Conservation (phyloP, 2,329 filamentous ascomycete genomes). For the Aspergillus fumigatus region DNA sequence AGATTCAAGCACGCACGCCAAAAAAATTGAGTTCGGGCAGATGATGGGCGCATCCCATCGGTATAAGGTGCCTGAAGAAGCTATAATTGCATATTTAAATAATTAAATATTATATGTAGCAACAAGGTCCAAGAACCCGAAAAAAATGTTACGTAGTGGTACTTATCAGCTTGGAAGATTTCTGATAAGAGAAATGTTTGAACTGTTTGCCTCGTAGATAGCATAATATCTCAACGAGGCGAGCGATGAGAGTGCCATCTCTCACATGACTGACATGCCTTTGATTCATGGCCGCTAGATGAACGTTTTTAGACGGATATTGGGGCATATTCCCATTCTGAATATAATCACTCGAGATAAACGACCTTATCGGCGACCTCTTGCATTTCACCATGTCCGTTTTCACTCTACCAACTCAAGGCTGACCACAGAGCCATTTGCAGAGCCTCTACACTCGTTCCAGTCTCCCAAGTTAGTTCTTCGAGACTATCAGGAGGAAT, state of each 20-base stretch:
- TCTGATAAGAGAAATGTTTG: conserved; percentile 32
- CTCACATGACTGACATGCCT: not conserved
- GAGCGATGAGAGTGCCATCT: not conserved
- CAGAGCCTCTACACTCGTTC: conserved; percentile 6
- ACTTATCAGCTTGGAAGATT: conserved; percentile 7
- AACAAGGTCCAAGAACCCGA: not conserved
- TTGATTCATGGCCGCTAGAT: conserved; percentile 19
- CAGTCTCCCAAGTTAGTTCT: conserved; percentile 51
- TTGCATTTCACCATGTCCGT: conserved; percentile 21
- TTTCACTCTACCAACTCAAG: conserved; percentile 20
- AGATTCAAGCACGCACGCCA: conserved; percentile 36
- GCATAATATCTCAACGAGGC: not conserved
- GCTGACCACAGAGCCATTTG: not conserved
- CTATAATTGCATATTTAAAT: not conserved
- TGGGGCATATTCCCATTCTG: conserved; percentile 18
- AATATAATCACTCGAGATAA: conserved; percentile 9
- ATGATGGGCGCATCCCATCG: conserved; percentile 24
- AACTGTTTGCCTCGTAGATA: conserved; percentile 28
- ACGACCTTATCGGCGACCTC: conserved; percentile 16
- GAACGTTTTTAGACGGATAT: conserved; percentile 26
- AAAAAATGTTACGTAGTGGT: not conserved
- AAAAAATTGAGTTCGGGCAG: conserved; percentile 14
- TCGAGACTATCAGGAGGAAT: conserved; percentile 86
- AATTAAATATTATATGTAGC: not conserved
- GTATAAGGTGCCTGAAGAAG: not conserved